A percentile compares a stretch with the other conserved stretches of the same genome.
Evolutionary conservation across 495 filamentous ascomycete genomes (phyloP).

Genomic region (Xanthoparmelia taractica): DNA sequence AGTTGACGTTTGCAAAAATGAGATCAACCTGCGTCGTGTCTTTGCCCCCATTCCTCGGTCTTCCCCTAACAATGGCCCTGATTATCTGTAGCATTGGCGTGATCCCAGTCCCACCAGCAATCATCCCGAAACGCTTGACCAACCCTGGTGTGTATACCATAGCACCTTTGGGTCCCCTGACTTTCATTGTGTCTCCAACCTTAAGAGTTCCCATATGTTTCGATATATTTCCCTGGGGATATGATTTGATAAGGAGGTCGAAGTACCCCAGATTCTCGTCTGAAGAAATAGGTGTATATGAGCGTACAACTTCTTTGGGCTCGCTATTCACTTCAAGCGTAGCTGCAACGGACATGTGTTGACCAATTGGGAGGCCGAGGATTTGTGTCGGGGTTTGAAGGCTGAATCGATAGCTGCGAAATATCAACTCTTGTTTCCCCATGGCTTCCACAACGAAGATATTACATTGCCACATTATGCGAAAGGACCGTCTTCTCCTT

Average conservation of each 20-base stretch:
- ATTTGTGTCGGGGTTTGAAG: constrained; percentile 70
- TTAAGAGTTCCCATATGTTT: constrained; percentile 76
- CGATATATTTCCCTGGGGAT: constrained; percentile 92
- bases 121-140: constrained; percentile 92
- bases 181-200: constrained; percentile 80
- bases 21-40: constrained; percentile 86
- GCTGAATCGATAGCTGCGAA: constrained; percentile 71
- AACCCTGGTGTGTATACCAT: constrained; percentile 96
- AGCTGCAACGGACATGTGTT: constrained; percentile 94
- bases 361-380: constrained; percentile 93
- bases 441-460: background rate
- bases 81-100: constrained; percentile 97
- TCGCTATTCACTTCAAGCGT: constrained; percentile 53
- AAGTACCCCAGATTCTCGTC: constrained; percentile 91
- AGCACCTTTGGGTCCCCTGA: constrained; percentile 88
- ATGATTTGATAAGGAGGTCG: constrained; percentile 95
- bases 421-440: constrained; percentile 28
- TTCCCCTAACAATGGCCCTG: constrained; percentile 77
- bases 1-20: constrained; percentile 92
- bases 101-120: constrained; percentile 94
- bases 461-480: constrained; percentile 83
- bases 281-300: constrained; percentile 92
- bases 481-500: constrained; percentile 88
- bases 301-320: constrained; percentile 83
- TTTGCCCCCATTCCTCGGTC: constrained; percentile 55